These are phyloP conservation scores for Entomortierella parvispora DNA, from an alignment of 192 early-diverging fungal species.

Conservation along the genomic window DNA sequence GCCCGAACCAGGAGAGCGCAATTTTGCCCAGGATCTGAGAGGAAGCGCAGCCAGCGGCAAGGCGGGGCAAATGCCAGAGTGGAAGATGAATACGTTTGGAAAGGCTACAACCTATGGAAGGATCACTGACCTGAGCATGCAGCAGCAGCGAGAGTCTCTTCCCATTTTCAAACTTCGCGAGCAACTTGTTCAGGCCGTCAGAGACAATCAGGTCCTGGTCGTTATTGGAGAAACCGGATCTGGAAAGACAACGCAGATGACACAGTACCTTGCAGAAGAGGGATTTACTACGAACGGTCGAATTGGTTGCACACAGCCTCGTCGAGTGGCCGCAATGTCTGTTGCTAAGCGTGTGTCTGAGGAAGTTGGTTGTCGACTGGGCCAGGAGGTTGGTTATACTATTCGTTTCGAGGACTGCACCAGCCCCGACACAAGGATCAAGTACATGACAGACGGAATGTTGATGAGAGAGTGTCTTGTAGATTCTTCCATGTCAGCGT, in stretches of 20 bases:
- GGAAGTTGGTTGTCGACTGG: slow-evolving; percentile 93
- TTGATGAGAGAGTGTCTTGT: slow-evolving; percentile 92
- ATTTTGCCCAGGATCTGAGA: slow-evolving; percentile 93
- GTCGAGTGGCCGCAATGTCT: slow-evolving; percentile 98
- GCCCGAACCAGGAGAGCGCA: slow-evolving; percentile 87
- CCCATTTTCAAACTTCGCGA: slow-evolving; percentile 88
- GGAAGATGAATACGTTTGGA: slow-evolving; percentile 85
- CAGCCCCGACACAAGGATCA: slow-evolving; percentile 86
- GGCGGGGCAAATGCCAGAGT: slow-evolving; percentile 84
- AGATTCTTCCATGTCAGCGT: slow-evolving; percentile 82
- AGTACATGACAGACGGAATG: slow-evolving; percentile 99
- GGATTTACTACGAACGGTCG: slow-evolving; percentile 88
- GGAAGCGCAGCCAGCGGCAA: slow-evolving; percentile 72
- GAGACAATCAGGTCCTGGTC: slow-evolving; percentile 78
- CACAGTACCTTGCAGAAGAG: slow-evolving; percentile 97
- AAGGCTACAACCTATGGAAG: slow-evolving; percentile 92
- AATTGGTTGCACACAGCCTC: slow-evolving; percentile 98
- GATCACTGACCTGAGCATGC: slow-evolving; percentile 84
- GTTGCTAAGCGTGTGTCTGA: slow-evolving; percentile 98
- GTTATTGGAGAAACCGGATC: slow-evolving; percentile 98
- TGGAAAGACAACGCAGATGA: slow-evolving; percentile 99
- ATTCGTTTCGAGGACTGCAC: slow-evolving; percentile 99
- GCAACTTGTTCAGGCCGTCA: slow-evolving; percentile 83
- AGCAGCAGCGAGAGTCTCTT: slow-evolving; percentile 87
- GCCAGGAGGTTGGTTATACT: slow-evolving; percentile 96